Evolutionary conservation across 2,329 filamentous ascomycete species (phyloP), one percentile per base, ranked within the genome.

Genomic region (Ophiobolus disseminans): DNA sequence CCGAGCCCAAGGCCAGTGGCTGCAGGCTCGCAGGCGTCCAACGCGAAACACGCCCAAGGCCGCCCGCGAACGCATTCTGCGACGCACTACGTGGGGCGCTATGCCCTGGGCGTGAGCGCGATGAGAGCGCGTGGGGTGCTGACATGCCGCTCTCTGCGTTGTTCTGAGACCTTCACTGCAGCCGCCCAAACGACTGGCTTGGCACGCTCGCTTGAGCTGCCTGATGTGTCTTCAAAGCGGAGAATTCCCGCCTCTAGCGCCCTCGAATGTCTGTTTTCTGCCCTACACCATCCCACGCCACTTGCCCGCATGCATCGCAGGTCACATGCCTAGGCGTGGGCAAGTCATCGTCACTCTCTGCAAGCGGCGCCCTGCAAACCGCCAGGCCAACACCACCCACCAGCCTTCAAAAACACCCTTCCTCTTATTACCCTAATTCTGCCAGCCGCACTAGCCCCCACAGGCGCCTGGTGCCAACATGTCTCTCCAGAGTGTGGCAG

Each of bases 401-500:
- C 60, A 51, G 17, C 44, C 37, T 17, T 36, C 34, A 17, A 45
- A 35, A 30, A 53, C 38, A 39, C 45, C 40, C 38, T 39, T 41
- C 48, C n/a, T n/a, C n/a, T n/a, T n/a, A n/a, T n/a, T 54, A 45
- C 46, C 45, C 52, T 50, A 46, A 48, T 49, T 41, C 38, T 30
- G 23, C 28, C 28, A 13, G 41, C 38, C 53, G 39, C 49, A 45
- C 53, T 56, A 50, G 43, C 57, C 50, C 43, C 42, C 25, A 39
- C 40, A 31, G 34, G 11, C 54, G 31, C 30, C 45, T 41, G 39
- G 31, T 35, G 20, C 45, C 44, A 39, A 46, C 10, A 72, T 71
- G 68, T 66, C 69, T 37, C 61, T 70, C 47, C 75, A 70, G 41
- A 55, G 65, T 37, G 85, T 88, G 78, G 83, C 86, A 44, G 90